Conservation (phyloP, 139 green algal genomes). For the Chlorella vulgaris region DNA sequence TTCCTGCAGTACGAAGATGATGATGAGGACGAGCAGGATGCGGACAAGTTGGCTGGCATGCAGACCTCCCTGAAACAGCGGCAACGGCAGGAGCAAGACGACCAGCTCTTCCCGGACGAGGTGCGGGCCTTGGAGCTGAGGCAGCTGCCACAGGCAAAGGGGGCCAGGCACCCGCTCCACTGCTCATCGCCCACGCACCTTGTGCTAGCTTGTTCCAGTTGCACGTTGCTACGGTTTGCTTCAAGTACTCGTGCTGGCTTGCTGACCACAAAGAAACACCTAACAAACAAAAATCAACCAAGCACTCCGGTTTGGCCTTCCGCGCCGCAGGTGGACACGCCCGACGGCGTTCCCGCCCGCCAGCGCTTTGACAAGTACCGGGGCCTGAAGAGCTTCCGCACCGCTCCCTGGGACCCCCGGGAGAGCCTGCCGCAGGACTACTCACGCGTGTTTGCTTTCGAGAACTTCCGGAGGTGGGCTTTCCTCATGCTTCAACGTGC, state of each 20-base stretch:
- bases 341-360: conserved; percentile 68
- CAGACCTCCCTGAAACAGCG: conserved; percentile 35
- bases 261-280: too few relatives aligned
- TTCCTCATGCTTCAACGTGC: not conserved
- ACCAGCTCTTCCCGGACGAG: conserved; percentile 89
- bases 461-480: conserved; percentile 75
- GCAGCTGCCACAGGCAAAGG: not conserved
- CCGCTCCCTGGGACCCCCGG: conserved; percentile 88
- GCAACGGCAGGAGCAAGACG: conserved; percentile 60
- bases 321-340: conserved; percentile 78
- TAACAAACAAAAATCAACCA: too few relatives aligned
- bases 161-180: too few relatives aligned
- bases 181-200: too few relatives aligned
- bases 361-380: conserved; percentile 78
- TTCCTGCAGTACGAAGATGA: conserved; percentile 51
- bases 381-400: conserved; percentile 92
- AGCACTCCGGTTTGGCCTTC: too few relatives aligned
- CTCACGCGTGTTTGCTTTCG: conserved; percentile 91
- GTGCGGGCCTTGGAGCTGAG: not conserved
- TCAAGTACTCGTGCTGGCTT: too few relatives aligned
- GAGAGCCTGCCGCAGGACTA: conserved; percentile 91
- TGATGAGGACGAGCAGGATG: conserved; percentile 35
- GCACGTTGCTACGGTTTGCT: not conserved
- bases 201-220: not conserved
- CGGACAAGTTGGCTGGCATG: conserved; percentile 37